These are phyloP conservation scores for Camelina laxa DNA, from an alignment of 345 rosid genomes.

Conservation along the genomic window DNA sequence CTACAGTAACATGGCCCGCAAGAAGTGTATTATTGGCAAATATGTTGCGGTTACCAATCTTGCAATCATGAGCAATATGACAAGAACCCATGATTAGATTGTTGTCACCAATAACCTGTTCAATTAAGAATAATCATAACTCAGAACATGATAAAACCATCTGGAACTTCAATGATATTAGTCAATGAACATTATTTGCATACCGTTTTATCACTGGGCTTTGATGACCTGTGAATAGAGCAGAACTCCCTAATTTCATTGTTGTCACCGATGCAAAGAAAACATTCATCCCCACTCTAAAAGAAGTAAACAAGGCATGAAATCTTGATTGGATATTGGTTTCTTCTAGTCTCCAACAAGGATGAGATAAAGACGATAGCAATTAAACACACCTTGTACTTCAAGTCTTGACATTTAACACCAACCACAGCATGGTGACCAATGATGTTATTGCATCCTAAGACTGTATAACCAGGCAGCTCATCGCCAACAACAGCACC, in stretches of 20 bases:
- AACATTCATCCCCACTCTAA: constrained; percentile 80
- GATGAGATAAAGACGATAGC: neutral
- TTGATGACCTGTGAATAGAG: constrained; percentile 91
- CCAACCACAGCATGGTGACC: constrained; percentile 90
- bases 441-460: constrained; percentile 70
- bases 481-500: constrained; percentile 93
- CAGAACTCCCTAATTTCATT: constrained; percentile 88
- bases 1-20: constrained; percentile 88
- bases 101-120: constrained; percentile 82
- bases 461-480: constrained; percentile 72
- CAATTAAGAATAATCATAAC: neutral
- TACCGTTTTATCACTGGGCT: constrained; percentile 73
- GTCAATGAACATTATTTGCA: constrained; percentile 14
- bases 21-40: constrained; percentile 87
- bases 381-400: constrained; percentile 64
- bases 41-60: constrained; percentile 82
- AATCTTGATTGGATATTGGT: neutral
- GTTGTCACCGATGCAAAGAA: constrained; percentile 77
- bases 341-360: neutral
- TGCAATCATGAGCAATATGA: constrained; percentile 96
- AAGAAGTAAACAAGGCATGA: constrained; percentile 17
- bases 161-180: neutral
- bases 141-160: constrained; percentile 7
- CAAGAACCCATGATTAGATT: constrained; percentile 98
- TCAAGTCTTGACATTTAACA: constrained; percentile 90